A percentile compares a stretch with the other conserved stretches of the same genome.
phyloP scores from a whole-genome alignment of 2,329 filamentous ascomycete species.

The Chaetomiaceae sp. region DNA sequence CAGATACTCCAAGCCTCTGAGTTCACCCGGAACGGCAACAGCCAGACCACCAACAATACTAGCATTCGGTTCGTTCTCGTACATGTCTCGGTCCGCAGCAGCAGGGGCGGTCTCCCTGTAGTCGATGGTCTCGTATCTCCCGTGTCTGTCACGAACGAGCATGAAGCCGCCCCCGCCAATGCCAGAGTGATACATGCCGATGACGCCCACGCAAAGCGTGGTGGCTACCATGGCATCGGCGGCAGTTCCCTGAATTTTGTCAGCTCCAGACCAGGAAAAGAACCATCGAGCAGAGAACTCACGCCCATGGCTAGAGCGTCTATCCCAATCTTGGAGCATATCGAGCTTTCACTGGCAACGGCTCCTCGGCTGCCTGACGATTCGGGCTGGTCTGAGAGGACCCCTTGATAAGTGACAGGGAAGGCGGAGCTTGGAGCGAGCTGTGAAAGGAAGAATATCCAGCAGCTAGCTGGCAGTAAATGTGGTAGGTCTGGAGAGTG shows the following conservation, averaged over 20 bases:
- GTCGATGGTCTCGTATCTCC: slow-evolving; percentile 80
- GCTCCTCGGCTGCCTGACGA: slow-evolving; percentile 43
- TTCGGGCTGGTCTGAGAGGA: neutral
- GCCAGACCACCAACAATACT: slow-evolving; percentile 70
- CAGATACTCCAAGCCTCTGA: slow-evolving; percentile 72
- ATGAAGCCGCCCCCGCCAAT: slow-evolving; percentile 90
- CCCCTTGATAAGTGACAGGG: slow-evolving; percentile 7
- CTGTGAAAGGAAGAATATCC: slow-evolving; percentile 6
- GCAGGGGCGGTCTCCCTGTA: slow-evolving; percentile 85
- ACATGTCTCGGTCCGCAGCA: slow-evolving; percentile 81
- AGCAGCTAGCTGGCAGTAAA: slow-evolving; percentile 3
- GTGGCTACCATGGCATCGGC: slow-evolving; percentile 71
- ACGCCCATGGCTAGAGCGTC: slow-evolving; percentile 52
- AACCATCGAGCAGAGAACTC: slow-evolving; percentile 20
- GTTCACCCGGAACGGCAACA: slow-evolving; percentile 64
- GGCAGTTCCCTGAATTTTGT: slow-evolving; percentile 55
- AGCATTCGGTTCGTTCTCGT: slow-evolving; percentile 57
- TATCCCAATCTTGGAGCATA: slow-evolving; percentile 64
- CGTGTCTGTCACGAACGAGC: slow-evolving; percentile 65
- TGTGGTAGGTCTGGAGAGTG: neutral
- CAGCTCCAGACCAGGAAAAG: neutral
- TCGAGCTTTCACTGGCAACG: slow-evolving; percentile 61
- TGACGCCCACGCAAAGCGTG: slow-evolving; percentile 67
- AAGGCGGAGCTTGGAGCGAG: slow-evolving; percentile 6
- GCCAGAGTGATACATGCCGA: slow-evolving; percentile 73